Evolutionary conservation across 108 stramenopile genomes (phyloP).

Genomic region (Cylindrotheca closterium): DNA sequence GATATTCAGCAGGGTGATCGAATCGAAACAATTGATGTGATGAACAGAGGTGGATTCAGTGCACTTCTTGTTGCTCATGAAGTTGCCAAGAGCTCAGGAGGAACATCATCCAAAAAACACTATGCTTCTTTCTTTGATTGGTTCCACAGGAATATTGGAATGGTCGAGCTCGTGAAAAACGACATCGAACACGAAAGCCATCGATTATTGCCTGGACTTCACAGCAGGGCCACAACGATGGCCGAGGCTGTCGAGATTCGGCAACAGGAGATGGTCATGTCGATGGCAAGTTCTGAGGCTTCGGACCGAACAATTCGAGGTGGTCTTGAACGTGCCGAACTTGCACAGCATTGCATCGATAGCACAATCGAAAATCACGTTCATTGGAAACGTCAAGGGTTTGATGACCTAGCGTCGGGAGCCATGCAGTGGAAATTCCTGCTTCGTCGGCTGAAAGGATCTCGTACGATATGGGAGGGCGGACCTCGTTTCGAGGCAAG

Average conservation of each 20-base stretch:
- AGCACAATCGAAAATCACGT: conserved; percentile 76
- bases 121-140: conserved; percentile 85
- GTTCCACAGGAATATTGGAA: conserved; percentile 61
- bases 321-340: conserved; percentile 70
- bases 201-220: conserved; percentile 48
- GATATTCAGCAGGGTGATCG: conserved; percentile 55
- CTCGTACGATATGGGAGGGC: conserved; percentile 86
- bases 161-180: conserved; percentile 71
- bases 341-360: conserved; percentile 66
- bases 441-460: conserved; percentile 80
- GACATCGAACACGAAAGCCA: conserved; percentile 53
- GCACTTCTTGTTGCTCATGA: conserved; percentile 75
- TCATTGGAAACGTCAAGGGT: conserved; percentile 88
- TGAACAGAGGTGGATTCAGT: conserved; percentile 84
- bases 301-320: conserved; percentile 81
- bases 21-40: conserved; percentile 76
- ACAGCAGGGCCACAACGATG: conserved; percentile 46
- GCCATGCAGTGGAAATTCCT: conserved; percentile 85
- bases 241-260: conserved; percentile 80
- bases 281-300: conserved; percentile 59
- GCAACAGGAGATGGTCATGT: conserved; percentile 70
- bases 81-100: conserved; percentile 54
- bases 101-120: conserved; percentile 45
- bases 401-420: conserved; percentile 89
- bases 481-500: conserved; percentile 41